Evolutionary conservation across 2,329 filamentous ascomycete species (phyloP).

Genomic region (Tolypocladium capitatum): DNA sequence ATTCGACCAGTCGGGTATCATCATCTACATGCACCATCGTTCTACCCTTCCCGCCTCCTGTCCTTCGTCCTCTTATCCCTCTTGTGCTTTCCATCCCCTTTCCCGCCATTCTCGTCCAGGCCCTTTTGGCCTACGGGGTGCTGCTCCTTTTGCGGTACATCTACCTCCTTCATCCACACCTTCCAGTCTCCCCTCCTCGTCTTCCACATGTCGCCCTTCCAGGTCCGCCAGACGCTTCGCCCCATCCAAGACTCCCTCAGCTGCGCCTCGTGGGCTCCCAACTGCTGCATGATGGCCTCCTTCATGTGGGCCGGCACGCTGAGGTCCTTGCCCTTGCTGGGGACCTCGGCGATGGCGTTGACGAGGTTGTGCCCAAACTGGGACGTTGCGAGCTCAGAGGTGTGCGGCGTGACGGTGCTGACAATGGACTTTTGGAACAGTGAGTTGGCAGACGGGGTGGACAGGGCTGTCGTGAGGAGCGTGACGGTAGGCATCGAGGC

Average conservation of each 20-base stretch:
- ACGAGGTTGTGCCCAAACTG: constrained; percentile 39
- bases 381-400: constrained; percentile 32
- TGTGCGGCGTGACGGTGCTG: constrained; percentile 30
- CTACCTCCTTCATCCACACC: constrained; percentile 39
- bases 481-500: constrained; percentile 34
- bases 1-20: neutral
- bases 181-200: constrained; percentile 41
- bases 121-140: constrained; percentile 1
- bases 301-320: constrained; percentile 45
- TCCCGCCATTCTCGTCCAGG: neutral
- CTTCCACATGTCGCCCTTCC: constrained; percentile 46
- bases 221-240: constrained; percentile 41
- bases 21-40: neutral
- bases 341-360: constrained; percentile 33
- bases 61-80: constrained; percentile 1
- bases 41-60: neutral
- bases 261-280: constrained; percentile 33
- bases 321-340: constrained; percentile 33
- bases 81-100: neutral
- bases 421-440: constrained; percentile 44
- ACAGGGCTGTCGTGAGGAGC: constrained; percentile 37
- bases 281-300: constrained; percentile 36
- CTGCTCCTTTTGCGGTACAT: constrained; percentile 4
- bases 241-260: constrained; percentile 42
- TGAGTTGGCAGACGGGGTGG: constrained; percentile 32